These are phyloP conservation scores for Tribonema minus DNA, from an alignment of 108 stramenopile genomes.

Conservation along the genomic window DNA sequence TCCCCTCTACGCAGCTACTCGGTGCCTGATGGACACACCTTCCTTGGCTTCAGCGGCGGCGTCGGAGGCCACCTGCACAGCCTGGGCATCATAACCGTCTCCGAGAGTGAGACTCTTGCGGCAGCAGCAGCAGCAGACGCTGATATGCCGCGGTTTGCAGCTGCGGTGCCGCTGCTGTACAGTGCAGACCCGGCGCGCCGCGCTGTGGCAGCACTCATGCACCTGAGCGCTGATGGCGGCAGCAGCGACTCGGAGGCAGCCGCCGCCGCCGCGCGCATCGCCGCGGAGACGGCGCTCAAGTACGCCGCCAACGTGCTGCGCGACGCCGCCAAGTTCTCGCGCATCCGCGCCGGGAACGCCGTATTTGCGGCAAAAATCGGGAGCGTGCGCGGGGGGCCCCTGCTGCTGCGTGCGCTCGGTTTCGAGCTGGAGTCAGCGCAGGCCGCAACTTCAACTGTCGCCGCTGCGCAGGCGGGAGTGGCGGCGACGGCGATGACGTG, in stretches of 20 bases:
- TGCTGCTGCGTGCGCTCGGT: slow-evolving; percentile 20
- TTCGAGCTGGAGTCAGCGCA: slow-evolving; percentile 6
- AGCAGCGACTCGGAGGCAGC: not conserved
- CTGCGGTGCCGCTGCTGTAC: not conserved
- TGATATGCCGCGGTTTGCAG: too few species aligned
- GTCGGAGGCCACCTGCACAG: slow-evolving; percentile 16
- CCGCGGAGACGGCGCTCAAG: slow-evolving; percentile 9
- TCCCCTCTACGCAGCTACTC: not conserved
- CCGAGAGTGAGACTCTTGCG: too few species aligned
- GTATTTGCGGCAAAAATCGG: slow-evolving; percentile 31
- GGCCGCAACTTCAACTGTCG: not conserved
- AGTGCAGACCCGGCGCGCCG: not conserved
- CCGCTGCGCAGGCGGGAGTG: not conserved
- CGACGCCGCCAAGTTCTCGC: not conserved
- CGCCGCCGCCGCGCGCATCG: not conserved
- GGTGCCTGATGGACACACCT: not conserved
- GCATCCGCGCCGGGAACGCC: slow-evolving; percentile 23
- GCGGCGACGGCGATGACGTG: too few species aligned
- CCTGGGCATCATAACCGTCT: slow-evolving; percentile 4
- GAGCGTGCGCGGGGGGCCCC: slow-evolving; percentile 5
- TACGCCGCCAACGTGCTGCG: slow-evolving; percentile 16
- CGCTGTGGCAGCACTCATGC: slow-evolving; percentile 4
- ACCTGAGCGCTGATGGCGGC: not conserved
- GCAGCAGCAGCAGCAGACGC: too few species aligned
- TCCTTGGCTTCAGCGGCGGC: slow-evolving; percentile 26